Evolutionary conservation across 1,284 basidiomycete genomes (phyloP), one percentile per base, ranked within the genome.

Genomic region (Cutaneotrichosporon curvatum): DNA sequence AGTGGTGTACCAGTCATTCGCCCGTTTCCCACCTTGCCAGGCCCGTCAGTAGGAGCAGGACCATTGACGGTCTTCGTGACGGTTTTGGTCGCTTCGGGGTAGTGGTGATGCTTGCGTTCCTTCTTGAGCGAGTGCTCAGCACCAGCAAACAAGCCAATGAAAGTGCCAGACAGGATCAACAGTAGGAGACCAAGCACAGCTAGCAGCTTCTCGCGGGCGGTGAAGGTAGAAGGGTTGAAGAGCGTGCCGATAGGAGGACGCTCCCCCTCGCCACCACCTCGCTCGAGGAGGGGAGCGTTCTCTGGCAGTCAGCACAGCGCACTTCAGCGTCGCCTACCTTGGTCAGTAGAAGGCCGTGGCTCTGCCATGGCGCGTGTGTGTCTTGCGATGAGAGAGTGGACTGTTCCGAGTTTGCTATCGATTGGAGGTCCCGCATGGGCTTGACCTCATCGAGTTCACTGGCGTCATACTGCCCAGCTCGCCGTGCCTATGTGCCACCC

Each of bases 81-180:
- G 4, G 56, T 55, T 15, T 43, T 47, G 2, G 66, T 65, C 4
- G 58, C 12, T 20, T 40, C 20, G 37, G 30, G 7, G 50, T 65
- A 21, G 56, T 45, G 18, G 57, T 32, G 30, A 70, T 74, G 33
- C 51, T 53, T 61, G 62, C 53, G 54, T 38, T 61, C 74, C 59
- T 78, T 78, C 34, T 80, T 80, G 48, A 90, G 77, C 55, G 81
- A 82, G 62, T 84, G 81, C 62, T 89, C 82, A 1, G 85, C 82
- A 6, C 88, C 89, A 21, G 86, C 85, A 70, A 94, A 97, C 6
- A 98, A 77, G 9, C 94, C 94, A 55, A 92, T 82, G 71, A 95
- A 94, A 19, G 89, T 79, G 18, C 86, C 84, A 52, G 81, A 81
- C 42, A 92, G 75, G 31, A 96, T 76, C 8, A 97, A 77, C 45